These are phyloP conservation scores for Alternaria arborescens DNA, from an alignment of 2,329 filamentous ascomycete species.

Conservation along the genomic window DNA sequence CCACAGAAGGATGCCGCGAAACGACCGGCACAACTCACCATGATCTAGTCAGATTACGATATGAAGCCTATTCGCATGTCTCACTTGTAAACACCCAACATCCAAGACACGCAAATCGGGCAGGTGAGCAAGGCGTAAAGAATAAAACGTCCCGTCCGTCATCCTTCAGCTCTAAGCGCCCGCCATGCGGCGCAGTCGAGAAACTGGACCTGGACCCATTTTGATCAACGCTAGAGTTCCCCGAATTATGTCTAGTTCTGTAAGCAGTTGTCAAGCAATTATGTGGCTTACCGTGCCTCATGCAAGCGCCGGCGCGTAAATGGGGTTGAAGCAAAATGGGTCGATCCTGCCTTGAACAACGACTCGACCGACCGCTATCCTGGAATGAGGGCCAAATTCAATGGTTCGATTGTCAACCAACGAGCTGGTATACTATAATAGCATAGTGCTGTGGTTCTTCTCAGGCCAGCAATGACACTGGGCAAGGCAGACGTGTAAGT, in stretches of 20 bases:
- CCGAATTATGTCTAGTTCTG: conserved; percentile 1
- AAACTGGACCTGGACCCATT: background rate
- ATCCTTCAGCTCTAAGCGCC: conserved; percentile 20
- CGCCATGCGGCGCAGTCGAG: conserved; percentile 10
- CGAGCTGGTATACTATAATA: conserved; percentile 2
- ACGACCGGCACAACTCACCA: background rate
- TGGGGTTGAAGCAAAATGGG: conserved; percentile 12
- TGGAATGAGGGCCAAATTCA: conserved; percentile 19
- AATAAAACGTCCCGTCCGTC: conserved; percentile 6
- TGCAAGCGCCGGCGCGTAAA: conserved; percentile 18
- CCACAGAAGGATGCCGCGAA: conserved; percentile 1
- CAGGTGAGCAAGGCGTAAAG: conserved; percentile 12
- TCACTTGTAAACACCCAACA: conserved; percentile 8
- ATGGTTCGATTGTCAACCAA: conserved; percentile 2
- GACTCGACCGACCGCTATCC: conserved; percentile 5
- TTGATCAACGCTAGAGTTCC: conserved; percentile 5
- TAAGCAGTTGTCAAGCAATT: background rate
- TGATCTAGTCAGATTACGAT: background rate
- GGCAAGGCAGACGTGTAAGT: conserved; percentile 10
- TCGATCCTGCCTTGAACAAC: conserved; percentile 15
- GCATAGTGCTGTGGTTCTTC: conserved; percentile 8
- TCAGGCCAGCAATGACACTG: conserved; percentile 6
- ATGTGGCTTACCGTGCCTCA: conserved; percentile 13
- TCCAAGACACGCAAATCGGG: conserved; percentile 7
- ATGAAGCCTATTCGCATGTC: conserved; percentile 6